Evolutionary conservation across 2,329 filamentous ascomycete genomes (phyloP).

Genomic region (Elsinoe perseae): DNA sequence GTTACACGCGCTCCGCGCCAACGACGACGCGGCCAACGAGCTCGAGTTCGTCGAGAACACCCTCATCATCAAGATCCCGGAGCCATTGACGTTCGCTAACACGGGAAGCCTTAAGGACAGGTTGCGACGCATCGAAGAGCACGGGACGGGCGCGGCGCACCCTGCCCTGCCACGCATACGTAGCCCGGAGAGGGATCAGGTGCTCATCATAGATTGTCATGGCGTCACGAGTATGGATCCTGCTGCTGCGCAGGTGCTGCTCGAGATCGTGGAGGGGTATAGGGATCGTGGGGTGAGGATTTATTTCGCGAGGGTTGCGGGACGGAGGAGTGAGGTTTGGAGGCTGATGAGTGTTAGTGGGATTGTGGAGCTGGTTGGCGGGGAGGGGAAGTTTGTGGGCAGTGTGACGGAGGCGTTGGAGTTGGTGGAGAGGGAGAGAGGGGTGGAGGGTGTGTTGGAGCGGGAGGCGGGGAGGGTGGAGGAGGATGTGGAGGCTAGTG

Average conservation of each 20-base stretch:
- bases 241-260: conserved; percentile 82
- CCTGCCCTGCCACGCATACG: conserved; percentile 78
- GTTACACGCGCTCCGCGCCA: conserved; percentile 38
- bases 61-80: conserved; percentile 93
- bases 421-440: conserved; percentile 65
- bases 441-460: conserved; percentile 30
- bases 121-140: conserved; percentile 74
- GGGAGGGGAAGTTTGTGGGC: conserved; percentile 66
- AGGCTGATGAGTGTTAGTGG: conserved; percentile 68
- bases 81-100: conserved; percentile 94
- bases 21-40: conserved; percentile 20
- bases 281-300: conserved; percentile 67
- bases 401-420: conserved; percentile 79
- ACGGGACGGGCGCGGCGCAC: conserved; percentile 78
- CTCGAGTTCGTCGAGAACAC: conserved; percentile 88
- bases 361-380: conserved; percentile 77
- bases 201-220: conserved; percentile 94
- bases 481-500: not conserved
- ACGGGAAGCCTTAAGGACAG: conserved; percentile 76
- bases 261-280: conserved; percentile 80
- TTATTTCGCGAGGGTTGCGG: conserved; percentile 59
- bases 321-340: conserved; percentile 53
- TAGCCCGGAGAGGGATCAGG: conserved; percentile 71
- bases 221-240: conserved; percentile 94
- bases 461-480: not conserved